These are phyloP conservation scores for Claviceps africana DNA, from an alignment of 2,329 filamentous ascomycete genomes.

Conservation along the genomic window DNA sequence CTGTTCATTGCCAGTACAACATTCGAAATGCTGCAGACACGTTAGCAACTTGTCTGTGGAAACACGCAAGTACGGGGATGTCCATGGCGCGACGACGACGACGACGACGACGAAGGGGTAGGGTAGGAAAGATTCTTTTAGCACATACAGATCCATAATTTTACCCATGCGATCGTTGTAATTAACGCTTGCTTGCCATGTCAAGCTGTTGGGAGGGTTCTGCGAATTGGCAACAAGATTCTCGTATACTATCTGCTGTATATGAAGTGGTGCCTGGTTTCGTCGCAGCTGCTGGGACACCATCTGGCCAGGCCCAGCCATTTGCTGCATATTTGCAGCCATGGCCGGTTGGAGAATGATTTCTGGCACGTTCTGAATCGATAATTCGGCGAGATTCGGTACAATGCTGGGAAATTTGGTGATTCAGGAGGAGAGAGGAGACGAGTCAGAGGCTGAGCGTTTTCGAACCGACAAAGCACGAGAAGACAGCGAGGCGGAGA, in stretches of 20 bases:
- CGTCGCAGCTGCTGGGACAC: conserved; percentile 29
- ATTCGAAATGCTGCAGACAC: conserved; percentile 32
- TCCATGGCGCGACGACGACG: neutral
- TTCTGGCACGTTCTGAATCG: neutral
- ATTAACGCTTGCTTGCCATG: conserved; percentile 26
- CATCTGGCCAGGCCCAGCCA: conserved; percentile 34
- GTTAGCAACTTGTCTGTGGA: conserved; percentile 2
- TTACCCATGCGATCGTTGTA: conserved; percentile 29
- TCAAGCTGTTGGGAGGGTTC: conserved; percentile 16
- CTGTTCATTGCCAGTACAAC: conserved; percentile 31
- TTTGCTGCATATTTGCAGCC: conserved; percentile 47
- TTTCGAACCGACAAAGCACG: neutral
- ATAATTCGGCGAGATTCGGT: neutral
- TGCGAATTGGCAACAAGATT: conserved; percentile 22
- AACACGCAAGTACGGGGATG: conserved; percentile 8
- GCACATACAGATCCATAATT: conserved; percentile 28
- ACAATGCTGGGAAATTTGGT: neutral
- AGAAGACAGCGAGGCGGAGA: neutral
- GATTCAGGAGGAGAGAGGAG: neutral
- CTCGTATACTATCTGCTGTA: conserved; percentile 27
- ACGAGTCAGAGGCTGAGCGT: neutral
- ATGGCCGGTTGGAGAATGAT: conserved; percentile 29
- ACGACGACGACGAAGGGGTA: no score
- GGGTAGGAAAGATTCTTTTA: neutral
- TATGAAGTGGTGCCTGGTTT: conserved; percentile 14